Evolutionary conservation across 192 early-diverging fungal genomes (phyloP).

Genomic region (Umbelopsis vinacea): DNA sequence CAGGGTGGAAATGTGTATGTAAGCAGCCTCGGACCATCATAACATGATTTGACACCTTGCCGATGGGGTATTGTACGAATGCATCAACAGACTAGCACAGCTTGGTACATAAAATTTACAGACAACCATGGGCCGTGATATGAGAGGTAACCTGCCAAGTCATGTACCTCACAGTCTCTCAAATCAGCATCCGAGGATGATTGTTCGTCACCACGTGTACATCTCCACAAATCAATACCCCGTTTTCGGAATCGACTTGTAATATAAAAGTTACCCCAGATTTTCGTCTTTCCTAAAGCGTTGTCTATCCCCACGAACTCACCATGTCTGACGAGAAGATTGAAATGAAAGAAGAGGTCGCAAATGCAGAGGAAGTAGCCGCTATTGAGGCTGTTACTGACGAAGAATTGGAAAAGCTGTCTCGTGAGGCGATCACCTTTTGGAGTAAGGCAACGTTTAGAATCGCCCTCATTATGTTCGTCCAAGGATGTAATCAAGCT

Average conservation of each 20-base stretch:
- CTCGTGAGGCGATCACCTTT: background rate
- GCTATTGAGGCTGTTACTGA: background rate
- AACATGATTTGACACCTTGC: constrained; percentile 1
- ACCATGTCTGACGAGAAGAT: background rate
- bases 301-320: background rate
- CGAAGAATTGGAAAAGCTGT: background rate
- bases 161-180: no score
- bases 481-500: background rate
- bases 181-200: background rate
- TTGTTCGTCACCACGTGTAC: background rate
- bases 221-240: background rate
- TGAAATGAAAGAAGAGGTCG: background rate
- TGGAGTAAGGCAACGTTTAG: background rate
- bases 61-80: background rate
- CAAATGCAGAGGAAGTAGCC: background rate
- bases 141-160: no score
- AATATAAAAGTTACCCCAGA: background rate
- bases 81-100: background rate
- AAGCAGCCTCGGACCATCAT: background rate
- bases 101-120: no score
- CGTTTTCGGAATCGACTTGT: background rate
- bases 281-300: background rate
- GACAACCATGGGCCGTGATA: no score
- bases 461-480: background rate
- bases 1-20: background rate